Base-by-base conservation (phyloP, 768 basidiomycete genomes). In the Termitomyces heimii region DNA sequence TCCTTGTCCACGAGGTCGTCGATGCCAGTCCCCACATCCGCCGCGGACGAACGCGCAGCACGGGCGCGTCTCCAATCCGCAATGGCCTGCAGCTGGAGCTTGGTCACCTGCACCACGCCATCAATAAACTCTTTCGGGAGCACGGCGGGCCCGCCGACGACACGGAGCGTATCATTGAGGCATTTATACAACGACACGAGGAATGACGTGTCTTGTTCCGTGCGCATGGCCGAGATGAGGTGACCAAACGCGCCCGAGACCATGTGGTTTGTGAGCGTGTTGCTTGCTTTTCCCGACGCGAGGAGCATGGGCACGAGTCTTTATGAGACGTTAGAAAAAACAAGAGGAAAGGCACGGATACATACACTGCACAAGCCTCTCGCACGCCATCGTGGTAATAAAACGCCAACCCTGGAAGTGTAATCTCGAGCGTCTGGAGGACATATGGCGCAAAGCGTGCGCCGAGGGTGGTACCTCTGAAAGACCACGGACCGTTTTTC, bases 301-400 rank as follows among this genome's bases (percentile, higher is more conserved):
- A 89, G 73, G 0, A 93, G 76, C 70, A 87, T 81, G 0, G 91
- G 90, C 2, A 91, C 70, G 10, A 93, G 73, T 70, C 91, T 92
- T n/a, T n/a, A n/a, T n/a, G n/a, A n/a, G n/a, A n/a, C n/a, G n/a
- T n/a, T n/a, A n/a, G n/a, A n/a, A n/a, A n/a, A n/a, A n/a, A n/a
- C n/a, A n/a, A n/a, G n/a, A 39, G 32, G 8, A 31, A 32, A 12
- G 8, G 4, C n/a, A n/a, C n/a, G 26, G 14, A n/a, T 3, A 75
- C 84, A 51, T 62, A 92, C 90, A 90, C 76, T 0, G 85, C 85
- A 66, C 77, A 84, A 0, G 88, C 88, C 66, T 93, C 91, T 22
- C 90, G 68, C 0, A 94, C 91, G 1, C 91, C 89, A 54, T 93
- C 91, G 61, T 93, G 90, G 71, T 91, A 91, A 66, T 85, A 88